Evolutionary conservation across 164 flowering plant species (phyloP), one percentile per base, ranked within the genome.

Genomic region (Chimonanthus praecox): DNA sequence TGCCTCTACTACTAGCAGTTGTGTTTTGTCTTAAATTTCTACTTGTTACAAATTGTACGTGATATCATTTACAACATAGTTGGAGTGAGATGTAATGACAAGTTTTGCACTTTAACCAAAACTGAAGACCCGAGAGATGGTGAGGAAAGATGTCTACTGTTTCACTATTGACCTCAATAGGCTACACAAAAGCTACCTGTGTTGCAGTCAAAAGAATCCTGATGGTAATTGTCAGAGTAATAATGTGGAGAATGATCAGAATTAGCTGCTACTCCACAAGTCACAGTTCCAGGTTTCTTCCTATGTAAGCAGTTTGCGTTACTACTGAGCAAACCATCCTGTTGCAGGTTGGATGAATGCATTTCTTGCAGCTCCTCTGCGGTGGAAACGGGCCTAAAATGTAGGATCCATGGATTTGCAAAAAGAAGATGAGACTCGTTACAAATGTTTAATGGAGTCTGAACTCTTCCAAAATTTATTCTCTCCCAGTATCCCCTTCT

Each of bases 401-500:
- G 94, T 69, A 72, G 83, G 67, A 89, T 81, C 92, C 92, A 87
- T 0, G 88, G 91, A 82, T 80, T 86, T 48, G 58, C 70, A 5
- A 74, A n/a, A 70, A 81, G 60, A 61, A 1, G 70, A 74, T 0
- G 75, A 63, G 77, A 71, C 15, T 68, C 81, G 33, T 71, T 75
- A 67, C 68, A 63, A 58, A 70, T 77, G 6, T 70, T 78, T 43
- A 16, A 3, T 63, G 66, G 77, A 45, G 63, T 16, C 62, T 74
- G 79, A 51, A 84, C 73, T 76, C 80, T 82, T 49, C 72, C 78
- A 78, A 88, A n/a, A 78, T 78, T 73, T 43, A 85, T 70, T 71
- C 80, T 87, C 72, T 82, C 74, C 95, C 92, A 90, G 78, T 72
- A 69, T 33, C 92, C 92, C 67, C 75, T 73, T 75, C 78, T 86